Evolutionary conservation across 129 eudicot species (phyloP).

Genomic region (Tagetes erecta): DNA sequence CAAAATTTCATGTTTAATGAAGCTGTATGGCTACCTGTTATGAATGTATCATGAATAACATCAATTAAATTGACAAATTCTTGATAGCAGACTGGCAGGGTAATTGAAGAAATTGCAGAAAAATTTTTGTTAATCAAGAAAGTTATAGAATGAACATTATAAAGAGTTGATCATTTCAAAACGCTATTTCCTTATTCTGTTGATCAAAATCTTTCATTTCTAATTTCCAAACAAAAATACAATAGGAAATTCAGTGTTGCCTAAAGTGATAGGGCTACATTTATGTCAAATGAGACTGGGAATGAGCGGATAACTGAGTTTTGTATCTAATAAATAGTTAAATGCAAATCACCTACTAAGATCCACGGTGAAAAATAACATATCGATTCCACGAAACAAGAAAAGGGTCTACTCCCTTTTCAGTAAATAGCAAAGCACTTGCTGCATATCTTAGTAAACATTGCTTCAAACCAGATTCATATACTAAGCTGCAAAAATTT

Average conservation of each 20-base stretch:
- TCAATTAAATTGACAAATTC: conserved; percentile 5
- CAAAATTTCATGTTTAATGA: conserved; percentile 1
- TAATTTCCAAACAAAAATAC: background rate
- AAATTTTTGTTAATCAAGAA: conserved; percentile 11
- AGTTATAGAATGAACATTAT: background rate
- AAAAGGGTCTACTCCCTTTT: conserved; percentile 92
- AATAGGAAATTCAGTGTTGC: background rate
- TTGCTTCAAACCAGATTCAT: conserved; percentile 92
- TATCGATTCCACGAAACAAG: conserved; percentile 98
- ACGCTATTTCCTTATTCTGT: background rate
- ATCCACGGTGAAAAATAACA: conserved; percentile 12
- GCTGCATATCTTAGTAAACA: conserved; percentile 90
- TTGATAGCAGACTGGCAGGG: background rate
- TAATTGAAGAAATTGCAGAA: conserved; percentile 9
- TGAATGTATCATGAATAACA: background rate
- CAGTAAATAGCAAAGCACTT: conserved; percentile 94
- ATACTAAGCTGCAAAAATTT: conserved; percentile 66
- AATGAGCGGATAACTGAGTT: background rate
- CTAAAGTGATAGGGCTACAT: background rate
- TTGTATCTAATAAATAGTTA: background rate
- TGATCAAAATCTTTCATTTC: background rate
- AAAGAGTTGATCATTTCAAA: conserved; percentile 1
- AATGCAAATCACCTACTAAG: background rate
- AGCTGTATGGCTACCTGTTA: conserved; percentile 4
- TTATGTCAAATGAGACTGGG: background rate